Conservation (phyloP, 1,139 yeast species). For the Groenewaldozyma sp. region DNA sequence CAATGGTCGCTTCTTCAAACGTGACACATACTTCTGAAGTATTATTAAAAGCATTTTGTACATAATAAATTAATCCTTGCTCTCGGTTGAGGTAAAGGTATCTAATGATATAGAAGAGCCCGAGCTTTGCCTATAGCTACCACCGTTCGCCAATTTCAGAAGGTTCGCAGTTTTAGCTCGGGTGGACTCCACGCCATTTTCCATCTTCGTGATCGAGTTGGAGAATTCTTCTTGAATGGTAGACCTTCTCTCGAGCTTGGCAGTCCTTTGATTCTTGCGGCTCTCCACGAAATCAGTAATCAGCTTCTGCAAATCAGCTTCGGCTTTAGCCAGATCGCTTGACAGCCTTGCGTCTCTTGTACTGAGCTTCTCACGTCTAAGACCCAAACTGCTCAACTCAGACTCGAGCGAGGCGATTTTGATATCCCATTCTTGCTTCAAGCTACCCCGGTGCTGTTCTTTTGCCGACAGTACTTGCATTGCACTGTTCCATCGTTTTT, state of each 20-base stretch:
- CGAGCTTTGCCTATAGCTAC: slow-evolving; percentile 7
- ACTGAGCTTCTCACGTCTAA: slow-evolving; percentile 21
- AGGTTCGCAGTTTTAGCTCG: slow-evolving; percentile 12
- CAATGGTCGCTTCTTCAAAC: too few relatives aligned
- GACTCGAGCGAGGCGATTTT: slow-evolving; percentile 17
- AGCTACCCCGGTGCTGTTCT: slow-evolving; percentile 13
- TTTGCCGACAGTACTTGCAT: slow-evolving; percentile 14
- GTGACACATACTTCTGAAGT: too few relatives aligned
- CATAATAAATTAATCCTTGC: too few relatives aligned
- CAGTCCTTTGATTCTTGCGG: slow-evolving; percentile 14
- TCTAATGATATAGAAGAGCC: slow-evolving; percentile 2
- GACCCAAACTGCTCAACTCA: slow-evolving; percentile 14
- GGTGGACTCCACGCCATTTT: slow-evolving; percentile 24
- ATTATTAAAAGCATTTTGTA: too few relatives aligned
- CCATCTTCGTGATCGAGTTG: slow-evolving; percentile 28
- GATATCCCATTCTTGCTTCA: slow-evolving; percentile 16
- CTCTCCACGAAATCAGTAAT: slow-evolving; percentile 12
- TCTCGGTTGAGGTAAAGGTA: slow-evolving; percentile 1
- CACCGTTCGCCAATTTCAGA: neutral
- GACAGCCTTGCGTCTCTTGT: slow-evolving; percentile 16
- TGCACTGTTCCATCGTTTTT: slow-evolving; percentile 14
- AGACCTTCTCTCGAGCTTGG: slow-evolving; percentile 17
- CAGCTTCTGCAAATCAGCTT: slow-evolving; percentile 14
- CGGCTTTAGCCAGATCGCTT: slow-evolving; percentile 15
- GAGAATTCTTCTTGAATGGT: slow-evolving; percentile 28